Evolutionary conservation across 768 basidiomycete species (phyloP).

Genomic region (Psilocybe cyanescens): DNA sequence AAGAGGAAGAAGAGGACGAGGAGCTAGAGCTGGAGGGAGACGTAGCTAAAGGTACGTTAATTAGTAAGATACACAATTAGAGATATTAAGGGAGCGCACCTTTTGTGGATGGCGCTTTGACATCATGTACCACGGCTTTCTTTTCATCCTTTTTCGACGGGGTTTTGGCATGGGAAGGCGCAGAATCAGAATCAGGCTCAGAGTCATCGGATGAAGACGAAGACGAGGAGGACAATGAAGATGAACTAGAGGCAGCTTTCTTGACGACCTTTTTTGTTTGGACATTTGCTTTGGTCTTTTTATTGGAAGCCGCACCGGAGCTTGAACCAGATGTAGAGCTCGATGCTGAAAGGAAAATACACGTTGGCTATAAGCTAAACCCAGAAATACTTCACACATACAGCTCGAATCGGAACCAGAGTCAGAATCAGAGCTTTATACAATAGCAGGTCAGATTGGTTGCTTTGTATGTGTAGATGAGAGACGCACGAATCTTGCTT

Average conservation of each 20-base stretch:
- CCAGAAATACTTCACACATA: conserved; percentile 27
- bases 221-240: conserved; percentile 10
- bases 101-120: background rate
- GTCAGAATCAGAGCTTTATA: background rate
- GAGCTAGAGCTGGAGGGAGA: conserved; percentile 10
- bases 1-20: conserved; percentile 18
- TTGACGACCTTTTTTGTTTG: conserved; percentile 21
- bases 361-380: conserved; percentile 25
- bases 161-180: conserved; percentile 15
- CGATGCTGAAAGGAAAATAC: conserved; percentile 8
- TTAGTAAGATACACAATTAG: background rate
- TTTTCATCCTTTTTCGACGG: conserved; percentile 6
- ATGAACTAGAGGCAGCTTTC: conserved; percentile 27
- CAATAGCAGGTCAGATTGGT: background rate
- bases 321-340: conserved; percentile 12
- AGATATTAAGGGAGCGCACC: background rate
- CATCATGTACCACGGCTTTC: background rate
- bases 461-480: conserved; percentile 1
- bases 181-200: conserved; percentile 33
- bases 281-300: conserved; percentile 28
- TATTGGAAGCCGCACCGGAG: conserved; percentile 18
- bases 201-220: conserved; percentile 27
- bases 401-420: conserved; percentile 22
- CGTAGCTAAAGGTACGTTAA: background rate
- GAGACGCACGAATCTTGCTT: conserved; percentile 27